phyloP scores from a whole-genome alignment of 257 asterid genomes.

The Scutellaria barbata region DNA sequence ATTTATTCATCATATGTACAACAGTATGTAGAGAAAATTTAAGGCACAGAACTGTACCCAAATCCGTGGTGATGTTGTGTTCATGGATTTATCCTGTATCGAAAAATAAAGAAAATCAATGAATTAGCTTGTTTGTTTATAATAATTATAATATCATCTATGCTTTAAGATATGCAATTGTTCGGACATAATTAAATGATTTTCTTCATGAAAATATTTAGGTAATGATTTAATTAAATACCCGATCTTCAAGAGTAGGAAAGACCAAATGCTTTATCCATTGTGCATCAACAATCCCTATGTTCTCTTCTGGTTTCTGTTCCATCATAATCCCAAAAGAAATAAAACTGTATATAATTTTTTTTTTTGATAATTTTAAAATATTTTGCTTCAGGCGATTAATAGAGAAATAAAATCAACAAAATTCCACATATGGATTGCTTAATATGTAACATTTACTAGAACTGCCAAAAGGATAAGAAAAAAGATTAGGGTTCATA shows the following conservation, averaged over 20 bases:
- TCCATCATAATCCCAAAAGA: neutral
- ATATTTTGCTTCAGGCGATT: no score
- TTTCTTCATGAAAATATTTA: neutral
- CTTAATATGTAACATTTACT: neutral
- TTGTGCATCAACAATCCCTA: slow-evolving; percentile 63
- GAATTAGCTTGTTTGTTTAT: neutral
- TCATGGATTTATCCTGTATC: slow-evolving; percentile 28
- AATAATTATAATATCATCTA: no score
- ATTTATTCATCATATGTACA: neutral
- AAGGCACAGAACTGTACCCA: slow-evolving; percentile 33
- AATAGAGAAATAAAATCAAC: neutral
- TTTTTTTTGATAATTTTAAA: neutral
- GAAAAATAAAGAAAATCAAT: neutral
- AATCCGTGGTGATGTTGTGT: slow-evolving; percentile 26
- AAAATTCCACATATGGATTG: neutral
- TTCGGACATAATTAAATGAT: neutral
- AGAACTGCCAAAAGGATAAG: no score
- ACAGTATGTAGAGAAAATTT: neutral
- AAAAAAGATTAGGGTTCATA: no score
- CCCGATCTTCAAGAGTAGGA: slow-evolving; percentile 53
- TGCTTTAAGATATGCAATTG: no score
- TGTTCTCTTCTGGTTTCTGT: slow-evolving; percentile 47
- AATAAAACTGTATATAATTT: neutral
- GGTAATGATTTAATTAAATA: neutral
- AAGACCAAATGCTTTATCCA: slow-evolving; percentile 50